Percentiles rank a stretch among this genome's conserved stretches.
Conservation (phyloP, 108 stramenopile genomes). For the Nitzschia inconspicua region DNA sequence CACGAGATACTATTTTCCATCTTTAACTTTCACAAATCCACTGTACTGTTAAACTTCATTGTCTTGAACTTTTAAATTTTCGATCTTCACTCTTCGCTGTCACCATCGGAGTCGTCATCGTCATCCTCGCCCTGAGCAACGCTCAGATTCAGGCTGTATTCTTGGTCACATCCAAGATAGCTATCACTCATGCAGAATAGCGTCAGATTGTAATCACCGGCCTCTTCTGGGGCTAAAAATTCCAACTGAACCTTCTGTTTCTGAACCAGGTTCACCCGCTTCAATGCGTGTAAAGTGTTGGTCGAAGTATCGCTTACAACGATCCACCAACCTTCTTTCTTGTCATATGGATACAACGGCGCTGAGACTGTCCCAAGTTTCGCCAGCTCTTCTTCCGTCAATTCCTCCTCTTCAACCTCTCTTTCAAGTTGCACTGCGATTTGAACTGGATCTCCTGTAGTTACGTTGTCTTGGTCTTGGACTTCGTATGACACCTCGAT, state of each 20-base stretch:
- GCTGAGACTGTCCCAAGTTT: slow-evolving; percentile 78
- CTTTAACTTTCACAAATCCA: too few relatives aligned
- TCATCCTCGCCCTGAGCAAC: slow-evolving; percentile 71
- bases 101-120: slow-evolving; percentile 57
- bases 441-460: slow-evolving; percentile 85
- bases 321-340: slow-evolving; percentile 97
- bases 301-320: slow-evolving; percentile 89
- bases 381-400: slow-evolving; percentile 74
- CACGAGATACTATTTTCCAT: too few relatives aligned
- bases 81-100: slow-evolving; percentile 38
- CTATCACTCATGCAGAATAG: slow-evolving; percentile 98
- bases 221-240: slow-evolving; percentile 92
- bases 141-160: slow-evolving; percentile 83
- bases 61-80: neutral
- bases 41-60: too few relatives aligned
- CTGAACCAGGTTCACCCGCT: slow-evolving; percentile 80
- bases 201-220: slow-evolving; percentile 90
- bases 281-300: slow-evolving; percentile 90
- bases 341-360: slow-evolving; percentile 86
- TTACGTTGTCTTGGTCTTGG: slow-evolving; percentile 80
- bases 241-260: slow-evolving; percentile 76
- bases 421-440: slow-evolving; percentile 87
- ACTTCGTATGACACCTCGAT: slow-evolving; percentile 90
- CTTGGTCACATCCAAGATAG: slow-evolving; percentile 97
- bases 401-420: slow-evolving; percentile 89